A percentile compares a stretch with the other conserved stretches of the same genome.
phyloP scores from a whole-genome alignment of 352 stramenopile species.

The Phytophthora lateralis region DNA sequence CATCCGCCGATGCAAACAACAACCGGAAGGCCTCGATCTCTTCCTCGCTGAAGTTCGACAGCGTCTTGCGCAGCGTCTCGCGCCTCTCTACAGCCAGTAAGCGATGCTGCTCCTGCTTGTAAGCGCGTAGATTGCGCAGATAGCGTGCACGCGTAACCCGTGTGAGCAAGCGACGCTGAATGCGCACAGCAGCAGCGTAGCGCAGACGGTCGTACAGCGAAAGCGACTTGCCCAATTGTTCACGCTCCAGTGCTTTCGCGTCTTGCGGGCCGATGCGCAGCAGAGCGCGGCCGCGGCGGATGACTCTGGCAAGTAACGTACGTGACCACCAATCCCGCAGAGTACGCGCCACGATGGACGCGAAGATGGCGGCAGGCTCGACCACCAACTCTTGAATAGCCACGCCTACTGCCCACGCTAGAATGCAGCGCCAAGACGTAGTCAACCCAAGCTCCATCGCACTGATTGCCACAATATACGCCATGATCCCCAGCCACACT shows the following conservation, averaged over 20 bases:
- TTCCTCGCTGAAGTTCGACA: constrained; percentile 67
- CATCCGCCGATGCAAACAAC: constrained; percentile 67
- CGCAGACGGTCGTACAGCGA: constrained; percentile 76
- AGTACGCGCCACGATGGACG: constrained; percentile 52
- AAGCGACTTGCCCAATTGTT: constrained; percentile 44
- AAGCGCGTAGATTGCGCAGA: constrained; percentile 45
- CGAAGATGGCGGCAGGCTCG: constrained; percentile 62
- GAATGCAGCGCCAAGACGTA: constrained; percentile 60
- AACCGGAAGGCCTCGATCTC: constrained; percentile 68
- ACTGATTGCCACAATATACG: constrained; percentile 47
- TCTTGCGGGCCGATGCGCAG: constrained; percentile 51
- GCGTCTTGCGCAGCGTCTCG: constrained; percentile 49
- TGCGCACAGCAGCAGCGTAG: constrained; percentile 65
- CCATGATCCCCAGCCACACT: constrained; percentile 49
- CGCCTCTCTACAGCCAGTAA: constrained; percentile 43
- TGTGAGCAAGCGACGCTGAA: constrained; percentile 68
- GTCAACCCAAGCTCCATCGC: constrained; percentile 49
- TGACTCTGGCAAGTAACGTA: constrained; percentile 45
- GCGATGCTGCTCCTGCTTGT: constrained; percentile 52
- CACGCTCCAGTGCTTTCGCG: constrained; percentile 10
- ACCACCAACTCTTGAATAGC: constrained; percentile 52
- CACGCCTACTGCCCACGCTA: constrained; percentile 52
- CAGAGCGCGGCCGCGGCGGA: constrained; percentile 49
- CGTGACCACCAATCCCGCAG: constrained; percentile 61
- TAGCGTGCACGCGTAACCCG: constrained; percentile 59